Evolutionary conservation across 352 stramenopile species (phyloP), one percentile per base, ranked within the genome.

Genomic region (Phytophthora gonapodyides): DNA sequence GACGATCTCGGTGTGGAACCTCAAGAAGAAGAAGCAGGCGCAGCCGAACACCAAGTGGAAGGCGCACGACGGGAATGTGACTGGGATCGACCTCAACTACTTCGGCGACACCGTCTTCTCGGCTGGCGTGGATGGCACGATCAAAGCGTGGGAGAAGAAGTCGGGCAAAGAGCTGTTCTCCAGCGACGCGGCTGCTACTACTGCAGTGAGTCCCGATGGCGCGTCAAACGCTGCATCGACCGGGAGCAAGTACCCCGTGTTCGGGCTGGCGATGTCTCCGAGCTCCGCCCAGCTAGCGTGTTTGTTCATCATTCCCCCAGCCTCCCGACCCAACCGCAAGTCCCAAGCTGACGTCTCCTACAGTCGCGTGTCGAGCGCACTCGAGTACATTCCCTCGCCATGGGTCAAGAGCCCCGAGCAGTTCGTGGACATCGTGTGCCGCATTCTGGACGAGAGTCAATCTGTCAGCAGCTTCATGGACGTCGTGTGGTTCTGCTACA

Each of bases 311-410:
- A 80, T 91, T 31, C 85, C 85, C 31, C 85, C 85, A 50, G 84
- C 85, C 0, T 86, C 85, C n/a, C 73, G 84, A 36, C 85, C 85
- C 13, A 93, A 90, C 42, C 82, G 85, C 54, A 90, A 87, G 49
- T 91, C 84, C 9, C 85, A 94, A 37, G 85, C 85, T 1, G 85
- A 94, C 51, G 82, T 92, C n/a, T 91, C 85, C 21, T 94, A 93
- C 67, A 89, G 75, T 35, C 81, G 85, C 47, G 80, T 94, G 2
- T 91, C 81, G 5, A 80, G 76, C 42, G 75, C 77, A 12, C 71
- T 93, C 8, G 85, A 94, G 69, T 91, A 84, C 47, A 68, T 94
- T 42, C 77, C 83, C 15, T 79, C 75, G 12, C 82, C 82, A 4
- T 84, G 76, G 56, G 73, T 80, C 17, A 78, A 73, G 24, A 62